Evolutionary conservation across 129 eudicot genomes (phyloP), one percentile per base, ranked within the genome.

Genomic region (Pittosporum tobira): DNA sequence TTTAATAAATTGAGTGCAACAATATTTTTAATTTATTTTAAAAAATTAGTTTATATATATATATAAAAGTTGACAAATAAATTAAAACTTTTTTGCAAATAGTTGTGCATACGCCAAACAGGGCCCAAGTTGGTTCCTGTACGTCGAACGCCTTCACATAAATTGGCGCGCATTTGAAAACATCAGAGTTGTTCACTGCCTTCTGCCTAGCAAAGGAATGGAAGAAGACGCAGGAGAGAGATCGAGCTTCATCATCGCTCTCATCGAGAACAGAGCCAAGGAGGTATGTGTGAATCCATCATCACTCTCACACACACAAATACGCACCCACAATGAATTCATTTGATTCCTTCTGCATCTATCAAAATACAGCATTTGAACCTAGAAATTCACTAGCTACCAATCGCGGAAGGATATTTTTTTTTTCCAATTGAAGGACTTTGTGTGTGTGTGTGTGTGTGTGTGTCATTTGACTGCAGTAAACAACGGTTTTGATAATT

Each of bases 251-350:
- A 81, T 87, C 38, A 73, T 93, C 58, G 94, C 94, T 27, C 80
- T 93, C 27, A 87, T 93, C 58, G 94, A 93, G 76, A 87, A 93
- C 73, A 74, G 99, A 59, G 99, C 99, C 49, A 93, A 93, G 66
- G 99, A 93, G 99, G 96, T 87, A 24, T 23, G 23, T 22, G 21
- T 22, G 65, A 57, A 63, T 63, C 58, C 36, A 29, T 64, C 68
- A n/a, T 16, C 71, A 46, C 36, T 55, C 56, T 49, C 18, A 4
- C 62, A 4, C 29, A 20, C 62, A 57, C 47, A 52, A 2, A 15
- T 1, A n/a, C 49, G 13, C 49, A n/a, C 49, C 16, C 12, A 51
- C 15, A 27, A n/a, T 16, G 6, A 6, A 54, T 20, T 11, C 45
- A 30, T 8, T 2, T 18, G 16, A 20, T 40, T 40, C 46, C 46